These are phyloP conservation scores for Rhynchospora breviuscula DNA, from an alignment of 176 grass and related monocot species.

Conservation along the genomic window DNA sequence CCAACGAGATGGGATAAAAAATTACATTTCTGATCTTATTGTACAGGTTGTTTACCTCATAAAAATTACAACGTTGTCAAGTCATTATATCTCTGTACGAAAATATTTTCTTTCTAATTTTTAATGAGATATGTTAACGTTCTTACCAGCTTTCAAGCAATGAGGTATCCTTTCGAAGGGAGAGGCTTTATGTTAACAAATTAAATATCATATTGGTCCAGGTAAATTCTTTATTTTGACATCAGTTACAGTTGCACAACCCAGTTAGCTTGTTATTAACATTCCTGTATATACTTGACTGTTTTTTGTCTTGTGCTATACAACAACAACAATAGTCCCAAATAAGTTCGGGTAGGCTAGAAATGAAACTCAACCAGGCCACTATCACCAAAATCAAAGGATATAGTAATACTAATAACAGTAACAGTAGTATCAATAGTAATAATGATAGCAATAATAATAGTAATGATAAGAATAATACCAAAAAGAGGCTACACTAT, in stretches of 20 bases:
- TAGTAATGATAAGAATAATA: too few species aligned
- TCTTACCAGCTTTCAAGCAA: slow-evolving; percentile 78
- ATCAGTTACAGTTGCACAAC: not conserved
- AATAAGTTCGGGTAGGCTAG: too few species aligned
- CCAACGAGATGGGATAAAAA: slow-evolving; percentile 97
- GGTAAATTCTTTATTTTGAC: slow-evolving; percentile 35
- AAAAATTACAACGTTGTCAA: not conserved
- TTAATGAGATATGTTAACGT: not conserved
- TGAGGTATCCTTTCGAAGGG: slow-evolving; percentile 80
- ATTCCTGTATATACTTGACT: not conserved
- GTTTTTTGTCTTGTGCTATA: not conserved
- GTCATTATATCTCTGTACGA: not conserved
- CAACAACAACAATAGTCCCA: too few species aligned
- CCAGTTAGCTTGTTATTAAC: not conserved
- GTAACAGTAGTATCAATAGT: too few species aligned
- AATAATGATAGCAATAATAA: too few species aligned
- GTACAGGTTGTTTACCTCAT: slow-evolving; percentile 46
- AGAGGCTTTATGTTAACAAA: slow-evolving; percentile 98
- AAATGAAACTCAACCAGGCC: too few species aligned
- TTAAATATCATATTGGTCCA: slow-evolving; percentile 97
- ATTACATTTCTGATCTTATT: slow-evolving; percentile 97
- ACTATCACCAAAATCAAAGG: too few species aligned
- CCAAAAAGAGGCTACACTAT: too few species aligned
- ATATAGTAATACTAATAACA: too few species aligned
- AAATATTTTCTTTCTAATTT: not conserved